phyloP scores from a whole-genome alignment of 306 rosid genomes.

The Potentilla sterilis region DNA sequence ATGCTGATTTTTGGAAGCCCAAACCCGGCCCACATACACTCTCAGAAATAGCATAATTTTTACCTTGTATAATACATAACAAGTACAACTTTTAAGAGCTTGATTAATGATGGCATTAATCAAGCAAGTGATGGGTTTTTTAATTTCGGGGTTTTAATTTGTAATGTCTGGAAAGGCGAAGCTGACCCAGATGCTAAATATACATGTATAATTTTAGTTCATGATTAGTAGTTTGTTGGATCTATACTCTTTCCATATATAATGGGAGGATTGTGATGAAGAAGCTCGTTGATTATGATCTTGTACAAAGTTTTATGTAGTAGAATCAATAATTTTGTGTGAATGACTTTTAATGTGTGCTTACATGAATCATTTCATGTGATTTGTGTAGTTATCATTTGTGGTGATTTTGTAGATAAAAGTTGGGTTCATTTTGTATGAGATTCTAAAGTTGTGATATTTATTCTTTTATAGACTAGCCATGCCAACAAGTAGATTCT shows the following conservation, averaged over 20 bases:
- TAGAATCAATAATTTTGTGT: neutral
- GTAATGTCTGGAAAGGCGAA: conserved; percentile 67
- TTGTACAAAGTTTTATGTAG: neutral
- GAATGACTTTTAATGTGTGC: neutral
- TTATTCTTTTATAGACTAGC: neutral
- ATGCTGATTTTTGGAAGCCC: conserved; percentile 39
- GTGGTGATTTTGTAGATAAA: neutral
- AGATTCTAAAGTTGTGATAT: neutral
- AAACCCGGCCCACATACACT: neutral
- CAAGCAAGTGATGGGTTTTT: neutral
- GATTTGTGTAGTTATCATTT: neutral
- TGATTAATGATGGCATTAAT: neutral
- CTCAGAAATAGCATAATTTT: neutral
- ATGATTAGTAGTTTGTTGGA: neutral
- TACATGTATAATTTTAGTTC: conserved; percentile 5
- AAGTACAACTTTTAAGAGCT: neutral
- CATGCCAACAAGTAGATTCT: neutral
- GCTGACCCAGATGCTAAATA: conserved; percentile 50
- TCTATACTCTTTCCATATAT: neutral
- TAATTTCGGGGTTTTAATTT: neutral
- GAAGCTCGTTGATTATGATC: neutral
- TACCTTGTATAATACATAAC: neutral
- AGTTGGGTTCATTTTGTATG: neutral
- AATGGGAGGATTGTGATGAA: conserved; percentile 1
- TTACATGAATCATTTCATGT: neutral